phyloP scores from a whole-genome alignment of 768 basidiomycete species.

The Amanita muscaria region DNA sequence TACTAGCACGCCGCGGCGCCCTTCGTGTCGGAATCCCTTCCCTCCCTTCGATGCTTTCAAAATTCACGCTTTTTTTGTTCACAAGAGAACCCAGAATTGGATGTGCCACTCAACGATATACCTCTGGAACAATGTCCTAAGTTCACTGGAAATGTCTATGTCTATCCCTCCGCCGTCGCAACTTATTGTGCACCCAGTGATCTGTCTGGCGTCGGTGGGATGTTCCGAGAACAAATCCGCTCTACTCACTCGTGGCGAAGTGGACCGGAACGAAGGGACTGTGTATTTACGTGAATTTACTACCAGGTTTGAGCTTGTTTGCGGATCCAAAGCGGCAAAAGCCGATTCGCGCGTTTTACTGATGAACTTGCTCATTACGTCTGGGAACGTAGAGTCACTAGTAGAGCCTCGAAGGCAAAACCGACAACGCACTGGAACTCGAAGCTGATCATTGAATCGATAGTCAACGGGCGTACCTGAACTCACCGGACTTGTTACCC shows the following conservation, averaged over 20 bases:
- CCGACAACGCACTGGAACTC: no score
- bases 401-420: no score
- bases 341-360: no score
- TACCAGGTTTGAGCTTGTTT: neutral
- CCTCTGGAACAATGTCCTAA: slow-evolving; percentile 1
- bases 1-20: slow-evolving; percentile 69
- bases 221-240: slow-evolving; percentile 12
- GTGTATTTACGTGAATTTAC: neutral
- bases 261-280: neutral
- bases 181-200: slow-evolving; percentile 14
- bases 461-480: no score
- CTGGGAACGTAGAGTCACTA: no score
- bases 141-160: neutral
- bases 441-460: no score
- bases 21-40: slow-evolving; percentile 87
- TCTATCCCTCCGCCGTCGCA: slow-evolving; percentile 11
- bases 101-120: neutral
- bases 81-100: neutral
- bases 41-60: slow-evolving; percentile 93
- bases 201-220: slow-evolving; percentile 10
- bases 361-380: no score
- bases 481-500: no score
- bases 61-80: slow-evolving; percentile 86
- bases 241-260: neutral
- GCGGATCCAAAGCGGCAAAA: no score